Base-by-base conservation (phyloP, 805 yeast genomes). In the Schwanniomyces sp. region DNA sequence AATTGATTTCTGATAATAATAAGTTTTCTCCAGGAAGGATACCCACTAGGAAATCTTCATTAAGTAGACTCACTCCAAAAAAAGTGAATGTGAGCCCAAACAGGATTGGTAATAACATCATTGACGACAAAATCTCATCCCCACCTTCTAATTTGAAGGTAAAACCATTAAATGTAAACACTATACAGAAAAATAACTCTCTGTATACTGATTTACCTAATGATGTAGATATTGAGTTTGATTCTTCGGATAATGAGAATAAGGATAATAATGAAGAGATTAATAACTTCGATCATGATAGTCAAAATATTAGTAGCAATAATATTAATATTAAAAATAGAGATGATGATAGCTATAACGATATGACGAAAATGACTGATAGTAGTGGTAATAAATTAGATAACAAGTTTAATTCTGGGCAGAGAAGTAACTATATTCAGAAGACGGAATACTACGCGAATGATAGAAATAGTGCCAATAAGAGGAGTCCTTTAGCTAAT, bases 1-100 rank as follows among this genome's bases (percentile, higher is more conserved):
- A 58, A 40, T 47, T 65, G 11, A 58, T 65, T 8, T 49, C 59
- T 2, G 65, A 62, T 29, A 56, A 56, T 25, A 65, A 64, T 50
- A 50, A 50, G 44, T 59, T 59, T 29, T 55, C 61, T 6, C 63
- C 67, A 34, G 45, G 43, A 44, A 32, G 41, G n/a, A 27, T 34
- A 14, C 12, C 45, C 12, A 40, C 36, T 28, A 38, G 37, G 12
- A 16, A 25, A 28, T 36, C 38, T 5, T 32, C 40, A 4, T 25
- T 24, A 11, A 36, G 34, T 14, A 30, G 16, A 25, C 25, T 41
- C 29, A 12, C 46, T n/a, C 16, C 42, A 24, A 40, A 36, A 6
- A 26, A 36, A 43, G 34, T 24, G 18, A 25, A 27, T 12, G 24
- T 26, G 14, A 43, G 41, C 30, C 41, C 40, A 14, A 36, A 26